These are phyloP conservation scores for Peziza echinospora DNA, from an alignment of 495 filamentous ascomycete genomes.

Conservation along the genomic window DNA sequence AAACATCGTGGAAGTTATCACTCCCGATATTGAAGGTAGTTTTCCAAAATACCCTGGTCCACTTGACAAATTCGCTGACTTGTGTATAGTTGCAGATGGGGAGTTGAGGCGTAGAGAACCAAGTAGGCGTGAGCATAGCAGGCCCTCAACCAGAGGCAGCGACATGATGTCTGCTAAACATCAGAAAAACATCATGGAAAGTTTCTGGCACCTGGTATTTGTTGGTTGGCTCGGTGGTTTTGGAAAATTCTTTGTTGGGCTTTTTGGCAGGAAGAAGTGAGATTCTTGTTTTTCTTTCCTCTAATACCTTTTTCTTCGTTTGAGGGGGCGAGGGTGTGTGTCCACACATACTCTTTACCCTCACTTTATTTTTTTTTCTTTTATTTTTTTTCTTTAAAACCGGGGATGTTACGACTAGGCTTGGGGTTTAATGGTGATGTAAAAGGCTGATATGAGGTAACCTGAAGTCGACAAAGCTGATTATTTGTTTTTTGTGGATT, in stretches of 20 bases:
- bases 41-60: no score
- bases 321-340: no score
- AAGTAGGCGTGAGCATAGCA: not conserved
- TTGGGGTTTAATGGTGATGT: not conserved
- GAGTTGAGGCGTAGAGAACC: not conserved
- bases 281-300: not conserved
- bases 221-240: slow-evolving; percentile 18
- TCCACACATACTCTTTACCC: not conserved
- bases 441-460: not conserved
- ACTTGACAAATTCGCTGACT: no score
- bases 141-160: slow-evolving; percentile 16
- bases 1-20: not conserved
- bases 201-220: slow-evolving; percentile 18
- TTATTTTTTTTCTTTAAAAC: not conserved
- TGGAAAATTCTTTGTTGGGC: slow-evolving; percentile 12
- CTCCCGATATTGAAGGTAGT: not conserved
- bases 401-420: not conserved
- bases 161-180: slow-evolving; percentile 14
- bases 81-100: no score
- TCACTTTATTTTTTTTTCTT: not conserved
- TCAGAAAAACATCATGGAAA: slow-evolving; percentile 16
- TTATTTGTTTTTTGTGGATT: not conserved
- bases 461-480: not conserved
- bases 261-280: slow-evolving; percentile 11
- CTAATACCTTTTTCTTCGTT: not conserved